Conservation (phyloP, 2,329 filamentous ascomycete genomes). For the Knoxdaviesia proteae region DNA sequence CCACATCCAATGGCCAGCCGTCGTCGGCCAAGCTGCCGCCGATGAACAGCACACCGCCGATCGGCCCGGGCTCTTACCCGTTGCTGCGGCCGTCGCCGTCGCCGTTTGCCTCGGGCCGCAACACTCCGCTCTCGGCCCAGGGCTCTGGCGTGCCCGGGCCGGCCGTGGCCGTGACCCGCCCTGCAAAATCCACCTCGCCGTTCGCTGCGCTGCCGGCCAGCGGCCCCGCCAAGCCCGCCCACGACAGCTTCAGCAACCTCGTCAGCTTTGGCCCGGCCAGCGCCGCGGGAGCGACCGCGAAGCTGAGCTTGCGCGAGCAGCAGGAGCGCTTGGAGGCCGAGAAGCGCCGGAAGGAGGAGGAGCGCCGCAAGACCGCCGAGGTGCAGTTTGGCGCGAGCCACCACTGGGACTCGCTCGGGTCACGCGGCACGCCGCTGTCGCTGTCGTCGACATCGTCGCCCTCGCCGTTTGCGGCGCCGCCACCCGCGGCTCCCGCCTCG, state of each 20-base stretch:
- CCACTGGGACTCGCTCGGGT: constrained; percentile 57
- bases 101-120: constrained; percentile 31
- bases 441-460: neutral
- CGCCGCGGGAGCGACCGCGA: constrained; percentile 39
- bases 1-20: constrained; percentile 13
- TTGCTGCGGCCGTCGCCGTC: constrained; percentile 34
- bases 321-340: constrained; percentile 45
- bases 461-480: constrained; percentile 6
- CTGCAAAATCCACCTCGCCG: too few species aligned
- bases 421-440: constrained; percentile 25
- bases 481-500: constrained; percentile 6
- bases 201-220: neutral
- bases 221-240: constrained; percentile 26
- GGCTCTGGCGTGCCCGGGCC: constrained; percentile 14
- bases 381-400: constrained; percentile 56
- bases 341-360: constrained; percentile 52
- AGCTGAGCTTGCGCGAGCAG: constrained; percentile 58
- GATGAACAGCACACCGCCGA: constrained; percentile 16
- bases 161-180: neutral
- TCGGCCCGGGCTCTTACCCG: constrained; percentile 24
- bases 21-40: constrained; percentile 16
- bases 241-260: constrained; percentile 63
- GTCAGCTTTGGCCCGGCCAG: constrained; percentile 33
- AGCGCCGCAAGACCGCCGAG: constrained; percentile 50
- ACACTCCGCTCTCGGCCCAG: constrained; percentile 32